phyloP scores from a whole-genome alignment of 352 stramenopile species.

The Phytophthora cactorum region DNA sequence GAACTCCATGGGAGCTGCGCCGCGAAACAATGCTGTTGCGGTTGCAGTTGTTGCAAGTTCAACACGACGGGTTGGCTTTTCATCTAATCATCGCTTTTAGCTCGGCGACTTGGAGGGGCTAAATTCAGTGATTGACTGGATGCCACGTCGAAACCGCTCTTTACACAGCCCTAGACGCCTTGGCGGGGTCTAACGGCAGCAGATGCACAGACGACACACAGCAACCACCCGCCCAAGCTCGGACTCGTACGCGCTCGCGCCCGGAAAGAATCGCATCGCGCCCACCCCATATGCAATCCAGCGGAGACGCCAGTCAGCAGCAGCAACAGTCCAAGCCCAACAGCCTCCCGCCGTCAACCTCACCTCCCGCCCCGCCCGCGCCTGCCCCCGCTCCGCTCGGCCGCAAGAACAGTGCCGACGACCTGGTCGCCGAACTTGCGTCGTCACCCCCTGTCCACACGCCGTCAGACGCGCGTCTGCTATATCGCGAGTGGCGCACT shows the following conservation, averaged over 20 bases:
- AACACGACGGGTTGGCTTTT: slow-evolving; percentile 14
- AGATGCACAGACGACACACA: slow-evolving; percentile 17
- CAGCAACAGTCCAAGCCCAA: slow-evolving; percentile 8
- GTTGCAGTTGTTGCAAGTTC: slow-evolving; percentile 29
- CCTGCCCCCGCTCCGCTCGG: slow-evolving; percentile 13
- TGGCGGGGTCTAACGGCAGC: background rate
- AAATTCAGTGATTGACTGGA: slow-evolving; percentile 17
- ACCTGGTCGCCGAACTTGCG: slow-evolving; percentile 58
- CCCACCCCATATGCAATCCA: slow-evolving; percentile 30
- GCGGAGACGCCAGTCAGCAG: slow-evolving; percentile 20
- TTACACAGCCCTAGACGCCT: slow-evolving; percentile 18
- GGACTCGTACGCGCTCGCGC: slow-evolving; percentile 1
- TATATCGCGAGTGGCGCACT: slow-evolving; percentile 85
- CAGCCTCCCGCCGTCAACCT: slow-evolving; percentile 14
- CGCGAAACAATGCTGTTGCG: background rate
- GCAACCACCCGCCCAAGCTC: slow-evolving; percentile 17
- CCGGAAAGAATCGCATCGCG: background rate
- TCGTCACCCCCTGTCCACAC: slow-evolving; percentile 56
- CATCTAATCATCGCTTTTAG: slow-evolving; percentile 11
- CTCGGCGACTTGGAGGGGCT: background rate
- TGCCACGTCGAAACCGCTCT: slow-evolving; percentile 8
- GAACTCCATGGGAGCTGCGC: no score
- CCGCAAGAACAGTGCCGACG: slow-evolving; percentile 72
- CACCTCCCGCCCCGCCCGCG: slow-evolving; percentile 6
- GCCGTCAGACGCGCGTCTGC: slow-evolving; percentile 68